Evolutionary conservation across 805 yeast species (phyloP).

Genomic region (Candida namnaoensis): DNA sequence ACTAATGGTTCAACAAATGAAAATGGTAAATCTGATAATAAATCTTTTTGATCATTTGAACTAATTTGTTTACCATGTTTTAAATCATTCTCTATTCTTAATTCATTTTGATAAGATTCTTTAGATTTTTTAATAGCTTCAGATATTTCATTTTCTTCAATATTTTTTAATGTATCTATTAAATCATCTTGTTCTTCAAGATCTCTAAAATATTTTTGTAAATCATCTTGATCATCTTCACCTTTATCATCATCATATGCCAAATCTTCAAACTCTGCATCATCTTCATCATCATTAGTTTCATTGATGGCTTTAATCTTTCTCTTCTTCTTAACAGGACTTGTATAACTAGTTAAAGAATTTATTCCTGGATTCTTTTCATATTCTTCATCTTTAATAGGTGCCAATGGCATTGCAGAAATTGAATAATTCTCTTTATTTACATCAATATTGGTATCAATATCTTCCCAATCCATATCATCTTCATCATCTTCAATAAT

Average conservation of each 20-base stretch:
- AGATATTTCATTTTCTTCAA: slow-evolving; percentile 25
- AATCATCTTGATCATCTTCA: slow-evolving; percentile 9
- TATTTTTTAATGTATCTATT: slow-evolving; percentile 15
- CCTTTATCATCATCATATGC: neutral
- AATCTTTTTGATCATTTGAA: slow-evolving; percentile 17
- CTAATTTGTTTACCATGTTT: too few species aligned
- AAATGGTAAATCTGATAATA: slow-evolving; percentile 20
- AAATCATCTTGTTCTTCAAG: slow-evolving; percentile 5
- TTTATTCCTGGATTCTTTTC: slow-evolving; percentile 8
- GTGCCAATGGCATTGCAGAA: slow-evolving; percentile 30
- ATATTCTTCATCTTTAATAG: slow-evolving; percentile 7
- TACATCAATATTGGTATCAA: slow-evolving; percentile 26
- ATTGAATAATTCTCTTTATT: slow-evolving; percentile 29
- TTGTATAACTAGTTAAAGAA: slow-evolving; percentile 8
- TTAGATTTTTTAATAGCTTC: slow-evolving; percentile 38
- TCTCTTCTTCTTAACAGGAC: slow-evolving; percentile 8
- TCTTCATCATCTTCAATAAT: slow-evolving; percentile 24
- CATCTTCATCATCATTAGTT: slow-evolving; percentile 6
- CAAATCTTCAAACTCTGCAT: slow-evolving; percentile 4
- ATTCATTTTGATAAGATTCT: slow-evolving; percentile 35
- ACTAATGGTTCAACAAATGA: slow-evolving; percentile 1
- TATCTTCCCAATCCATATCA: slow-evolving; percentile 66
- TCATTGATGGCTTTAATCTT: neutral
- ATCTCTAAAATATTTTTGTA: too few species aligned
- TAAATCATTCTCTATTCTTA: slow-evolving; percentile 19